phyloP scores from a whole-genome alignment of 257 asterid species.

The Solanum microdontum region DNA sequence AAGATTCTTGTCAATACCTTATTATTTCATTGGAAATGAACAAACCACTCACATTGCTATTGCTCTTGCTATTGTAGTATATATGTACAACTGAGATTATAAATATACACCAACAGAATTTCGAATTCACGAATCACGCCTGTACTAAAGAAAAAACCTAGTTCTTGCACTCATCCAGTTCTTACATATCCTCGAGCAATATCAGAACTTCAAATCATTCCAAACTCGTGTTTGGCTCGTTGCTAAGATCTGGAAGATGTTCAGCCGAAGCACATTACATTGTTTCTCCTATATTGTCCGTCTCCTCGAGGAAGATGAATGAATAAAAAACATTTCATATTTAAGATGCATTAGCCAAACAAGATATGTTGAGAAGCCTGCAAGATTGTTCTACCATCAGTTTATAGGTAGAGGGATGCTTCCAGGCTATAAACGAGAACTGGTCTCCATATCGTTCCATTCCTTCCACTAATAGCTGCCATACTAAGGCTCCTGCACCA shows the following conservation, averaged over 20 bases:
- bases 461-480: constrained; percentile 27
- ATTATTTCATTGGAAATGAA: neutral
- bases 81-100: neutral
- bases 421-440: constrained; percentile 23
- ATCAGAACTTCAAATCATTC: neutral
- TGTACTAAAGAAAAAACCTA: too few relatives aligned
- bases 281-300: neutral
- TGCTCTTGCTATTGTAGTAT: neutral
- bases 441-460: constrained; percentile 18
- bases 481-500: constrained; percentile 25
- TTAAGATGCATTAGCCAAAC: constrained; percentile 4
- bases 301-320: neutral
- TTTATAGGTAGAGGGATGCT: constrained; percentile 20
- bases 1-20: neutral
- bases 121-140: neutral
- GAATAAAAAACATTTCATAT: neutral
- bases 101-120: neutral
- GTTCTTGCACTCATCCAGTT: neutral
- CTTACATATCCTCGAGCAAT: neutral
- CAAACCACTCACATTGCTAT: neutral
- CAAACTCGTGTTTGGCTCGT: neutral
- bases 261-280: neutral
- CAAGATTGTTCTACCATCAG: constrained; percentile 22
- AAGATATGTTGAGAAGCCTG: constrained; percentile 14
- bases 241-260: neutral